A percentile compares a stretch with the other conserved stretches of the same genome.
Evolutionary conservation across 2,329 filamentous ascomycete species (phyloP).

Genomic region (Aurifilum marmelostoma): DNA sequence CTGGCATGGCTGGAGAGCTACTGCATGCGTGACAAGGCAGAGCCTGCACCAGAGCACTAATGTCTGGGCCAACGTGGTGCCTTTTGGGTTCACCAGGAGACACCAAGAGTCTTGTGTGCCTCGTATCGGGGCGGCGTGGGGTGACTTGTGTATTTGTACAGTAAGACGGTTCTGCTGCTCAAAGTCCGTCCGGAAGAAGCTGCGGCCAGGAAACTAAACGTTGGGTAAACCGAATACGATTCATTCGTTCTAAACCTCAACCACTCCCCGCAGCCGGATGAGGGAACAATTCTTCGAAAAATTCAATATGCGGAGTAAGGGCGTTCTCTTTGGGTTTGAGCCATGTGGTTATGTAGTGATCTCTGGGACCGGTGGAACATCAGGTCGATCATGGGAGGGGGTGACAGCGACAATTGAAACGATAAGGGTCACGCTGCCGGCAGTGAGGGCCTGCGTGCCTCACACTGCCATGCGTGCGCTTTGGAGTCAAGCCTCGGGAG

Average conservation of each 20-base stretch:
- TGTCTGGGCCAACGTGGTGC: not conserved
- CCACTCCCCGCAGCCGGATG: too few species aligned
- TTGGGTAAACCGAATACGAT: not conserved
- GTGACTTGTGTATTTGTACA: not conserved
- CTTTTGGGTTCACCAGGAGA: not conserved
- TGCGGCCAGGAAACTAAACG: not conserved
- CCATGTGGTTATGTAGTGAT: not conserved
- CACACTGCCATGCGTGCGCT: too few species aligned
- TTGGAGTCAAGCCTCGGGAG: not conserved
- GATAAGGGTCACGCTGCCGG: not conserved
- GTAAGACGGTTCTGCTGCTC: not conserved
- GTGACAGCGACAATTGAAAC: constrained; percentile 5
- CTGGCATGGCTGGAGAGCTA: constrained; percentile 12
- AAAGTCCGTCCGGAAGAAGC: not conserved
- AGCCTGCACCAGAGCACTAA: not conserved
- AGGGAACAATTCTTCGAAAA: not conserved
- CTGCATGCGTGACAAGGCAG: constrained; percentile 5
- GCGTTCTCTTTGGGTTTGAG: not conserved
- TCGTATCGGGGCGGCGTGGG: constrained; percentile 21
- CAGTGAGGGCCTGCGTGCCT: not conserved
- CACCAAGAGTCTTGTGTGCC: constrained; percentile 15
- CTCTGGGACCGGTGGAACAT: not conserved
- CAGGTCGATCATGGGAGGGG: not conserved
- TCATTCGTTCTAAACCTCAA: not conserved
- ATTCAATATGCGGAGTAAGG: too few species aligned